These are phyloP conservation scores for Neurospora terricola DNA, from an alignment of 495 filamentous ascomycete species.

Conservation along the genomic window DNA sequence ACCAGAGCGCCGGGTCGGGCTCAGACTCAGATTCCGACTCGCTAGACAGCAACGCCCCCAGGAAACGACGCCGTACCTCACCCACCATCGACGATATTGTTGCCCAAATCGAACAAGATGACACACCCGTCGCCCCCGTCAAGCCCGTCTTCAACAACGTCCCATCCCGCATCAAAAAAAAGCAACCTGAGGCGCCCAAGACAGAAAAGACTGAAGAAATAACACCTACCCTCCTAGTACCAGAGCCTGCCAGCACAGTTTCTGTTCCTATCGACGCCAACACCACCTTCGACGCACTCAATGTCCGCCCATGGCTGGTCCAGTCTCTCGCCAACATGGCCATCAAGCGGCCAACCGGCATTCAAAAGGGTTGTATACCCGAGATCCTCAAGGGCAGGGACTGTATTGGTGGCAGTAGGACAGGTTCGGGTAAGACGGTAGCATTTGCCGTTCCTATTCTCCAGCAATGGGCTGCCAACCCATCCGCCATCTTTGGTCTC, in stretches of 20 bases:
- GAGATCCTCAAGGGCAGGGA: slow-evolving; percentile 82
- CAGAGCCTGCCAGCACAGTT: slow-evolving; percentile 11
- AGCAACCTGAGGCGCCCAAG: slow-evolving; percentile 6
- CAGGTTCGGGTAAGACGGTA: slow-evolving; percentile 98
- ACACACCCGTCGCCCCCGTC: slow-evolving; percentile 3
- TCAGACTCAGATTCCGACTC: slow-evolving; percentile 26
- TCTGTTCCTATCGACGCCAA: slow-evolving; percentile 36
- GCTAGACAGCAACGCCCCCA: slow-evolving; percentile 34
- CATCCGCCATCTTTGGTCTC: slow-evolving; percentile 79
- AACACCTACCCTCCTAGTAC: neutral
- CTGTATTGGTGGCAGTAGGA: slow-evolving; percentile 88
- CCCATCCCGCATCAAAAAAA: slow-evolving; percentile 41
- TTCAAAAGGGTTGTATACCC: slow-evolving; percentile 86
- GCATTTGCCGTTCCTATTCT: slow-evolving; percentile 91
- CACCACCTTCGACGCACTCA: slow-evolving; percentile 63
- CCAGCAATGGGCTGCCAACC: slow-evolving; percentile 88
- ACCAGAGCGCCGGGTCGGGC: neutral
- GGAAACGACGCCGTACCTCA: slow-evolving; percentile 40
- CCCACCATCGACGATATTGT: slow-evolving; percentile 2
- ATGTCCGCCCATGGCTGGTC: slow-evolving; percentile 82
- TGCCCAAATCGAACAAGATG: slow-evolving; percentile 4
- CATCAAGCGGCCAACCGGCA: slow-evolving; percentile 79
- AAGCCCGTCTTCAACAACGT: slow-evolving; percentile 25
- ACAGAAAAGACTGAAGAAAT: neutral
- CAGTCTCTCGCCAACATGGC: slow-evolving; percentile 75